A percentile compares a stretch with the other conserved stretches of the same genome.
These are phyloP conservation scores for Anethum foeniculum DNA, from an alignment of 140 eudicot genomes.

Conservation along the genomic window DNA sequence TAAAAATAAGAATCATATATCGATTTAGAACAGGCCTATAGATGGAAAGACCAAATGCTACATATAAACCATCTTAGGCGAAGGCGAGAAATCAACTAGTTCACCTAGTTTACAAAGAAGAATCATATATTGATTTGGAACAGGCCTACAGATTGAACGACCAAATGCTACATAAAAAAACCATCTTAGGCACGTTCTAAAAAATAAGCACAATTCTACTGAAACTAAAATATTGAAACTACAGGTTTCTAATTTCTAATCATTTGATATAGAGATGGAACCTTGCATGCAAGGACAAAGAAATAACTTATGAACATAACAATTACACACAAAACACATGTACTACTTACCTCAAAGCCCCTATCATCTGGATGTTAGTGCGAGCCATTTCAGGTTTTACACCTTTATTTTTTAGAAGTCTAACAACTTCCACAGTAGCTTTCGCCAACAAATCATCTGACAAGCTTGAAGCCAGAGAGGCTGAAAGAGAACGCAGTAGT, in stretches of 20 bases:
- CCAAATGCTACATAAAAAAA: background rate
- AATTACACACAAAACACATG: background rate
- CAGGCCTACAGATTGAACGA: background rate
- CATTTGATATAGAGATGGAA: background rate
- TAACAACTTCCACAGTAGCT: constrained; percentile 82
- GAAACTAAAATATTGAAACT: background rate
- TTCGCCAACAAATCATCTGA: constrained; percentile 96
- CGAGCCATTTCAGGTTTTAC: constrained; percentile 82
- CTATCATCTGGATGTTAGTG: constrained; percentile 96
- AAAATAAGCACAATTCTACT: background rate
- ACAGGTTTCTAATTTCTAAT: background rate
- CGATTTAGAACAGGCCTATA: background rate
- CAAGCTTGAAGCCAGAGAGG: constrained; percentile 82
- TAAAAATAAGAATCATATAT: background rate
- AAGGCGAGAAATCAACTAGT: too few species aligned
- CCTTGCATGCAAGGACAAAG: background rate
- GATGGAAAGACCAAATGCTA: background rate
- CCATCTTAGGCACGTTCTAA: background rate
- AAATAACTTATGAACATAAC: background rate
- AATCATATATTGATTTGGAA: background rate
- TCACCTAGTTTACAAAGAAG: background rate
- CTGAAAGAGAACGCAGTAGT: constrained; percentile 30
- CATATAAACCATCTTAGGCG: background rate
- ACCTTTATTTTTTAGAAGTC: constrained; percentile 51
- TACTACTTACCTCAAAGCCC: constrained; percentile 72